Conservation (phyloP, 441 rosid species). For the Adansonia gregorii region DNA sequence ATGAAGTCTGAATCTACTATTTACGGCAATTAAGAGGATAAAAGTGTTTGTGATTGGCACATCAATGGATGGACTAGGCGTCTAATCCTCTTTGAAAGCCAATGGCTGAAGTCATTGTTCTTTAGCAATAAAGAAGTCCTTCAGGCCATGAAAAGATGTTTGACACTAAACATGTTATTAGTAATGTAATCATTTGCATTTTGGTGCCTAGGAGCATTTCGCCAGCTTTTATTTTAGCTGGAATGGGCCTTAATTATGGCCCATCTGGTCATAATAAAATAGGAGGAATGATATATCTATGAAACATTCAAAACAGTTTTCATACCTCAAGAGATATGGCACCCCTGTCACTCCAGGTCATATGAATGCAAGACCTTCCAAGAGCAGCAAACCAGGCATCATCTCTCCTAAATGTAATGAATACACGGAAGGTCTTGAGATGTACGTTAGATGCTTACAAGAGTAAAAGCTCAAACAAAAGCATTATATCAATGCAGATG, state of each 20-base stretch:
- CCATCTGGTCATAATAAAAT: background rate
- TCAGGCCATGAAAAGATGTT: background rate
- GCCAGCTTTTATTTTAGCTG: background rate
- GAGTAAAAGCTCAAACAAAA: conserved; percentile 9
- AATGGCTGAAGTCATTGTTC: background rate
- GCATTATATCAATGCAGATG: conserved; percentile 4
- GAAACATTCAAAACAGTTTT: conserved; percentile 8
- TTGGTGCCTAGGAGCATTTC: background rate
- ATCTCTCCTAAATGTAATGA: conserved; percentile 66
- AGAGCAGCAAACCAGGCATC: conserved; percentile 92
- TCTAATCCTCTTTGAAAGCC: background rate
- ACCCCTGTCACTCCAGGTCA: conserved; percentile 90
- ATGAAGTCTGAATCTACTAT: conserved; percentile 4
- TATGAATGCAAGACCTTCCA: conserved; percentile 84
- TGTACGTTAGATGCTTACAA: background rate
- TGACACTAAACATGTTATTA: background rate
- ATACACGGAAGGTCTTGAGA: conserved; percentile 13
- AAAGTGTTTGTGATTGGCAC: background rate
- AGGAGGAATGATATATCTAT: background rate
- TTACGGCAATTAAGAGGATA: background rate
- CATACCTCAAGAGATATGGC: conserved; percentile 91
- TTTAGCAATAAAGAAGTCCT: background rate
- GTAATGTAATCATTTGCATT: background rate
- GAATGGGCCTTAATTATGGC: background rate
- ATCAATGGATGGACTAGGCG: background rate